Conservation (phyloP, 331 rosid species). For the Rosa hybrid region DNA sequence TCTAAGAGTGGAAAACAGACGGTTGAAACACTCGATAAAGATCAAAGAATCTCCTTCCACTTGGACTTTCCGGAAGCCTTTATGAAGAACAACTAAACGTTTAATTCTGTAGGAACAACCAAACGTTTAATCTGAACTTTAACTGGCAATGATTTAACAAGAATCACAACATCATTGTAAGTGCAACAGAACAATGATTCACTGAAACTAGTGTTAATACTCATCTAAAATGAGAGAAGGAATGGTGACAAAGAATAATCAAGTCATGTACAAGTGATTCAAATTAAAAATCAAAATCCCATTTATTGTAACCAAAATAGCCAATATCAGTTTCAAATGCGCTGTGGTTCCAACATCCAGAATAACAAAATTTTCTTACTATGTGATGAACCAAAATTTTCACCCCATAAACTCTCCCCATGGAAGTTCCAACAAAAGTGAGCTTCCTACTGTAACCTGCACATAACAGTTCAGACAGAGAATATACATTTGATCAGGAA, state of each 20-base stretch:
- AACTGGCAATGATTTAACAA: not conserved
- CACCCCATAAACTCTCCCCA: slow-evolving; percentile 42
- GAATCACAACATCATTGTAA: not conserved
- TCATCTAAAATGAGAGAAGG: slow-evolving; percentile 5
- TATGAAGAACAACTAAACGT: not conserved
- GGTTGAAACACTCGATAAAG: not conserved
- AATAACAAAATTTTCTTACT: slow-evolving; percentile 53
- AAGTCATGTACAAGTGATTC: slow-evolving; percentile 54
- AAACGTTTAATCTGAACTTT: not conserved
- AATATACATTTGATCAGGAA: not conserved
- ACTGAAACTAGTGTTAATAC: slow-evolving; percentile 10
- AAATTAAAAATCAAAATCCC: slow-evolving; percentile 45
- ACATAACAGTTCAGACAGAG: slow-evolving; percentile 2
- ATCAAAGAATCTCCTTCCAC: not conserved
- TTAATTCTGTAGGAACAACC: not conserved
- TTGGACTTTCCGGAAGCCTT: not conserved
- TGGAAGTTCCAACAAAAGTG: slow-evolving; percentile 32
- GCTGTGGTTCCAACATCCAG: slow-evolving; percentile 43
- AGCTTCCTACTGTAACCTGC: slow-evolving; percentile 42
- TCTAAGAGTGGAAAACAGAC: not conserved
- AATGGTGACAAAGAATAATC: slow-evolving; percentile 1
- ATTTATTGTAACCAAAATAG: slow-evolving; percentile 29
- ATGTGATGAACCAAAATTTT: slow-evolving; percentile 43
- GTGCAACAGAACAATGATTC: not conserved
- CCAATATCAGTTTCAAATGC: slow-evolving; percentile 29